Evolutionary conservation across 805 yeast genomes (phyloP), one percentile per base, ranked within the genome.

Genomic region (Ogataea ramenticola): DNA sequence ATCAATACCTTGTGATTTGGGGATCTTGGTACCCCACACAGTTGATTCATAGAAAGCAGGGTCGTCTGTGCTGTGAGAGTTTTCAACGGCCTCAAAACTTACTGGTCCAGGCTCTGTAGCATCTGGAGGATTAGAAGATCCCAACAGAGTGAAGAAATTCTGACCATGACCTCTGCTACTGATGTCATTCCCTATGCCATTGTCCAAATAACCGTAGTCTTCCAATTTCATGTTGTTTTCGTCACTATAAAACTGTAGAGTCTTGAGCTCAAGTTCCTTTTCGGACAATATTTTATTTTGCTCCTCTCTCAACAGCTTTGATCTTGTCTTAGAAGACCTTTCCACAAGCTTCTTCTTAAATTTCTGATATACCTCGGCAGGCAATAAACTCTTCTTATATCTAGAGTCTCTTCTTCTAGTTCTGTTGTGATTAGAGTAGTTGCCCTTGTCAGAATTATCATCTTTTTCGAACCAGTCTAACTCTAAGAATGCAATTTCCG

Each of bases 401-500:
- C 36, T 35, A 26, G 36, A 20, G 32, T 57, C 43, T 21, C 54
- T 22, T 24, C 42, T 24, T 37, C 41, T 30, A 4, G 37, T 8
- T 14, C 71, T 66, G 70, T 42, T 62, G 70, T n/a, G 27, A 10
- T 24, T 24, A 24, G 10, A 6, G 27, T 24, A 10, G 27, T 24
- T 24, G 10, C 10, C 10, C 27, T 24, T 24, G 10, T 27, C 7
- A 4, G 68, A 52, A 45, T 61, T 67, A 51, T 61, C 67, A 6
- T 31, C 27, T 3, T 43, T 43, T 35, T 53, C 61, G 16, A 53
- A 42, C 98, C 98, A 91, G 57, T 87, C 82, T 42, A 96, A 75
- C 54, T 93, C 98, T 43, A 93, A 58, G 49, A 86, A 80, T 11
- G 89, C 95, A 36, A 91, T 61, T 42, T 83, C 85, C 0, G 96